These are phyloP conservation scores for Spiraea crenata DNA, from an alignment of 331 rosid species.

Conservation along the genomic window DNA sequence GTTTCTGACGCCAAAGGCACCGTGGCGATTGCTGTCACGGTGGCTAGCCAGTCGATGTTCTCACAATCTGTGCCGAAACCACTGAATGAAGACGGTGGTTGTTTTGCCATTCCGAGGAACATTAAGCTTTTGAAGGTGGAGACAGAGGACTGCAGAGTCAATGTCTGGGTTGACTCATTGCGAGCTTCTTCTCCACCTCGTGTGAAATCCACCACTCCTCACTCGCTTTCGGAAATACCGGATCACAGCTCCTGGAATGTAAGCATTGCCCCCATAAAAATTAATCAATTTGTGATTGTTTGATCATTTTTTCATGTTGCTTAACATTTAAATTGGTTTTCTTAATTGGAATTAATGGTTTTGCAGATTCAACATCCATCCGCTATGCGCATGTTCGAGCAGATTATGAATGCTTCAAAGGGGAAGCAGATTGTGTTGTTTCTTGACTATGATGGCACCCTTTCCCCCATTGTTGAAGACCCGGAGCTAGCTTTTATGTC, in stretches of 20 bases:
- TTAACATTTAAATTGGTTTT: not conserved
- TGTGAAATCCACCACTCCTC: conserved; percentile 24
- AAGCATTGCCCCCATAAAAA: conserved; percentile 20
- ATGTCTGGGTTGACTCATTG: conserved; percentile 76
- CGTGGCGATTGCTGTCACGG: conserved; percentile 38
- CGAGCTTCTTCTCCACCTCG: conserved; percentile 91
- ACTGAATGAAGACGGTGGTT: conserved; percentile 31
- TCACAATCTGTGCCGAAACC: conserved; percentile 38
- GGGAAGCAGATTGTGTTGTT: conserved; percentile 78
- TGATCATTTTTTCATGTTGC: not conserved
- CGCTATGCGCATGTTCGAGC: conserved; percentile 61
- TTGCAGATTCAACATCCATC: conserved; percentile 71
- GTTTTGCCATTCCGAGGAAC: conserved; percentile 38
- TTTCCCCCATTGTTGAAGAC: conserved; percentile 83
- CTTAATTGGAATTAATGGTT: not conserved
- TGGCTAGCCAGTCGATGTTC: conserved; percentile 32
- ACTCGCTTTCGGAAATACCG: conserved; percentile 32
- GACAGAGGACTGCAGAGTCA: conserved; percentile 39
- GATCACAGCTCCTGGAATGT: conserved; percentile 61
- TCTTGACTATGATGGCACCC: conserved; percentile 96
- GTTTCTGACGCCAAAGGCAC: conserved; percentile 43
- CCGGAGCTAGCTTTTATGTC: conserved; percentile 92
- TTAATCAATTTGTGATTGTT: not conserved
- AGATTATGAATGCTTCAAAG: conserved; percentile 45
- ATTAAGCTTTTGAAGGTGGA: conserved; percentile 47